Evolutionary conservation across 2,329 filamentous ascomycete genomes (phyloP), one percentile per base, ranked within the genome.

Genomic region (Talaromyces verruculosus): DNA sequence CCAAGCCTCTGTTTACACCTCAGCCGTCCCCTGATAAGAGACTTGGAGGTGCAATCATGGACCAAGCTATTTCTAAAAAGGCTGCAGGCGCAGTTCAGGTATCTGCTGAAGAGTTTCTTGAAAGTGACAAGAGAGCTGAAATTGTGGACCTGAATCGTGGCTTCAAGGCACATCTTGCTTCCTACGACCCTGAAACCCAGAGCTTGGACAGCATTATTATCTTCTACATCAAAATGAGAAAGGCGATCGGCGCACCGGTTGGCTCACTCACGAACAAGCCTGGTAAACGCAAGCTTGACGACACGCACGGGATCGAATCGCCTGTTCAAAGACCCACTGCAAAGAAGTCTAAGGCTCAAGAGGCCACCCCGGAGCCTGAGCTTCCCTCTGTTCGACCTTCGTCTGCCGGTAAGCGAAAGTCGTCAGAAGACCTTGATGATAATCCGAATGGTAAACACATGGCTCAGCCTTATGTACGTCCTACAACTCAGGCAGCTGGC

Each of bases 181-280:
- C 69, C 3, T 67, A 75, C 28, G 71, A 80, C 65, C 75, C 78
- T 5, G 68, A 71, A 17, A 72, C 61, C 2, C 68, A 78, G 55
- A 72, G 75, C 53, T 77, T 81, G 59, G 78, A 80, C 63, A 67
- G 70, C 17, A 41, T 78, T 39, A 70, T 81, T 33, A 68, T 75
- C 5, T 76, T 76, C 62, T 81, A 81, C 67, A 69, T 78, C 61
- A 74, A 73, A 53, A 71, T 77, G 61, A 78, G 79, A 53, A 74
- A 76, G 19, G 72, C 73, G 1, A 73, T 81, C 57, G 78, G 77
- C 35, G 71, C 71, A 17, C 77, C 78, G 4, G 64, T 79, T 59
- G 75, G 71, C 5, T 64, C 65, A 47, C 57, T 61, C 13, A 22
- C 17, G 11, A 64, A 59, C 17, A 65, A 67, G 37, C 58, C 57